Evolutionary conservation across 2,329 filamentous ascomycete species (phyloP).

Genomic region (Alternaria viburni): DNA sequence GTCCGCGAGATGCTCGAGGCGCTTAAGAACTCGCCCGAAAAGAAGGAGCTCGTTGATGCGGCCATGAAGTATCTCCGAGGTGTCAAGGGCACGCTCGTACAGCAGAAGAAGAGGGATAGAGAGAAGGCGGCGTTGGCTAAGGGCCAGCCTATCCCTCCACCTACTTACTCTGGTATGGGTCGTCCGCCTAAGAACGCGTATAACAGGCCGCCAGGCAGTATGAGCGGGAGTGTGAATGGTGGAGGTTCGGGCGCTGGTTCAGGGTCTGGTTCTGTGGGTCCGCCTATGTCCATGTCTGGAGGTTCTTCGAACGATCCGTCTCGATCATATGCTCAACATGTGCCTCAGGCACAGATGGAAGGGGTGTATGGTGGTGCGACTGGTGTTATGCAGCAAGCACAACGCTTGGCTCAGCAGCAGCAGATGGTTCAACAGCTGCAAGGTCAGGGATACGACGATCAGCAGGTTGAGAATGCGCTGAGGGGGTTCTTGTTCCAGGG

Average conservation of each 20-base stretch:
- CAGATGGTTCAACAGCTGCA: constrained; percentile 19
- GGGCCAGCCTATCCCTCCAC: neutral
- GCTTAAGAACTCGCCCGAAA: constrained; percentile 65
- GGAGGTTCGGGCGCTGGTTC: neutral
- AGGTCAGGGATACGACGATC: constrained; percentile 25
- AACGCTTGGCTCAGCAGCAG: constrained; percentile 4
- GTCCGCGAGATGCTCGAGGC: constrained; percentile 69
- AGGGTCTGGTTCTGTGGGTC: neutral
- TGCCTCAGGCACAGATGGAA: neutral
- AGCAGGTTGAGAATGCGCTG: constrained; percentile 35
- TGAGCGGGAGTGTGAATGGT: neutral
- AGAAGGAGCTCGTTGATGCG: constrained; percentile 58
- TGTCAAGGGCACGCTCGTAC: constrained; percentile 62
- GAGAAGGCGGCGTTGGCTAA: constrained; percentile 33
- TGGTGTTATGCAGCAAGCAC: constrained; percentile 1
- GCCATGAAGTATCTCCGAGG: constrained; percentile 64
- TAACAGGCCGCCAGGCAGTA: neutral
- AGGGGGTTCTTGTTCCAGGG: constrained; percentile 36
- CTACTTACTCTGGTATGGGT: neutral
- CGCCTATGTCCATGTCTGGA: neutral
- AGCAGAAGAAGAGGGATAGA: constrained; percentile 55
- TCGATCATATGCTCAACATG: neutral
- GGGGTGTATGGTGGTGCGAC: constrained; percentile 9
- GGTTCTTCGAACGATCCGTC: neutral
- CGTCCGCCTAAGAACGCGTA: neutral